Percentiles rank a stretch among this genome's conserved stretches.
Conservation (phyloP, 768 basidiomycete species). For the Auricularia sp. region DNA sequence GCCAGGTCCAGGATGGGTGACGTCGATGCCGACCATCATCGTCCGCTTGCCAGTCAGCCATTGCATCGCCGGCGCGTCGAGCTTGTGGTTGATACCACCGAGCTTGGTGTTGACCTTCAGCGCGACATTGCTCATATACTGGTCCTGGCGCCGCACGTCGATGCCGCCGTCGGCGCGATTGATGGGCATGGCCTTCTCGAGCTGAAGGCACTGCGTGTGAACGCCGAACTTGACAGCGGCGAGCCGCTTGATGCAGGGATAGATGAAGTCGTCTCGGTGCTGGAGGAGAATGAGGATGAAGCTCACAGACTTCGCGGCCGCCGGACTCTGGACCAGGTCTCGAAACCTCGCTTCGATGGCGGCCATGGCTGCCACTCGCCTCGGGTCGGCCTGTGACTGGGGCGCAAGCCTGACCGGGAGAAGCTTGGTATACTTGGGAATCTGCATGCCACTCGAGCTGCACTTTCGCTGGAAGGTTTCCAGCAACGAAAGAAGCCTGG, state of each 20-base stretch:
- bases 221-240: slow-evolving; percentile 62
- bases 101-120: slow-evolving; percentile 79
- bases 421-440: slow-evolving; percentile 12
- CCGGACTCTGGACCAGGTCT: slow-evolving; percentile 22
- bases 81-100: slow-evolving; percentile 66
- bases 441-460: slow-evolving; percentile 47
- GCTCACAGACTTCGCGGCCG: slow-evolving; percentile 12
- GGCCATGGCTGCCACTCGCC: slow-evolving; percentile 38
- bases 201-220: slow-evolving; percentile 63
- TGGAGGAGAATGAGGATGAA: slow-evolving; percentile 66
- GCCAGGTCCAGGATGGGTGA: slow-evolving; percentile 62
- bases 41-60: slow-evolving; percentile 63
- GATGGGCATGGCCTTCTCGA: slow-evolving; percentile 38
- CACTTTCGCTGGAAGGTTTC: slow-evolving; percentile 56
- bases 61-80: slow-evolving; percentile 43
- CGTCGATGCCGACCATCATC: slow-evolving; percentile 76
- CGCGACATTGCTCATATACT: slow-evolving; percentile 72
- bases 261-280: slow-evolving; percentile 59
- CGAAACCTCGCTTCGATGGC: slow-evolving; percentile 31
- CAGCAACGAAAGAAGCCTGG: slow-evolving; percentile 35
- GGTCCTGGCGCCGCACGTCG: slow-evolving; percentile 14
- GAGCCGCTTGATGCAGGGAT: slow-evolving; percentile 71
- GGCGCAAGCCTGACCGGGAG: background rate
- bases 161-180: slow-evolving; percentile 44
- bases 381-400: slow-evolving; percentile 36